phyloP scores from a whole-genome alignment of 1,284 basidiomycete genomes.

The Puccinia brachypodii region DNA sequence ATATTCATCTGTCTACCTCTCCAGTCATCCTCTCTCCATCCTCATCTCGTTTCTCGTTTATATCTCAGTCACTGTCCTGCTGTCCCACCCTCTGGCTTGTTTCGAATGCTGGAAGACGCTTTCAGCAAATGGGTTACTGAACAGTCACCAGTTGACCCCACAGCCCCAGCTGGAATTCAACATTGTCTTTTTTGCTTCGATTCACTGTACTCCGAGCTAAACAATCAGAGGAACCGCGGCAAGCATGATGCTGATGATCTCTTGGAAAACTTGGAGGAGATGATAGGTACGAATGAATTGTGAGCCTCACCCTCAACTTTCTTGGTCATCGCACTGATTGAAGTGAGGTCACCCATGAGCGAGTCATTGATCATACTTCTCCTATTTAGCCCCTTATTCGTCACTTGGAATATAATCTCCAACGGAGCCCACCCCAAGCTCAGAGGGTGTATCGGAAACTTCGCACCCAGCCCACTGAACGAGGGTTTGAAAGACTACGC shows the following conservation, averaged over 20 bases:
- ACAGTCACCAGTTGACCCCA: constrained; percentile 23
- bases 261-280: constrained; percentile 7
- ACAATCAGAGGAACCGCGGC: background rate
- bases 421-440: constrained; percentile 63
- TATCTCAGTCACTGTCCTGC: background rate
- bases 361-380: constrained; percentile 28
- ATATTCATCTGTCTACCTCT: too few species aligned
- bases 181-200: constrained; percentile 79
- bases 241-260: background rate
- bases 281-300: constrained; percentile 33
- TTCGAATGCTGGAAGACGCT: constrained; percentile 14
- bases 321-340: background rate
- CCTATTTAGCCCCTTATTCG: constrained; percentile 78
- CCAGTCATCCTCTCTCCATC: too few species aligned
- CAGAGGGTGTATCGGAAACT: constrained; percentile 93
- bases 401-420: constrained; percentile 84
- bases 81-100: background rate
- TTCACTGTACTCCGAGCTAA: constrained; percentile 69
- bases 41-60: too few species aligned
- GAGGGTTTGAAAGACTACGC: constrained; percentile 86
- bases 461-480: constrained; percentile 72
- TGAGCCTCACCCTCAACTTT: background rate
- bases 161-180: constrained; percentile 53
- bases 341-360: background rate
- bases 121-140: constrained; percentile 7